Evolutionary conservation across 495 filamentous ascomycete genomes (phyloP).

Genomic region (Oleoguttula mirabilis): DNA sequence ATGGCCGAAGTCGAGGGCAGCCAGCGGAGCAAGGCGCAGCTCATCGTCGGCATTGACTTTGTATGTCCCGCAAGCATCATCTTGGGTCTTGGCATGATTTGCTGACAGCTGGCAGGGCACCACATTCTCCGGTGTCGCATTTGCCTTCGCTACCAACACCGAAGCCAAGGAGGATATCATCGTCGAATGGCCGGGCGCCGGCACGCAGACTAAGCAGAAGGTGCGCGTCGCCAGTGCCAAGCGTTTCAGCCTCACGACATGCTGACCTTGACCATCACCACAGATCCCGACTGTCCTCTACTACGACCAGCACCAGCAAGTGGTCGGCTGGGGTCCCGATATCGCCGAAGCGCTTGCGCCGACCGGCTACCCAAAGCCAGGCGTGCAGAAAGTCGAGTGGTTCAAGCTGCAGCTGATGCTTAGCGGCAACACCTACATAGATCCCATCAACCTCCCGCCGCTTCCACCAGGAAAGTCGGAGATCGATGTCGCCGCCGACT

Average conservation of each 20-base stretch:
- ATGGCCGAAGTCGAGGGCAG: slow-evolving; percentile 73
- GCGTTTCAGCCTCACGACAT: slow-evolving; percentile 1
- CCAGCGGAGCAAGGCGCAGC: slow-evolving; percentile 65
- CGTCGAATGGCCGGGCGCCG: slow-evolving; percentile 64
- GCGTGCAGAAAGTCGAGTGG: slow-evolving; percentile 69
- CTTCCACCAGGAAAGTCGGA: slow-evolving; percentile 66
- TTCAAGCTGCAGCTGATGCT: slow-evolving; percentile 71
- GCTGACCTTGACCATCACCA: background rate
- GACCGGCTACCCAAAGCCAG: slow-evolving; percentile 62
- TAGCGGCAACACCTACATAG: slow-evolving; percentile 67
- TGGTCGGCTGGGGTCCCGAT: slow-evolving; percentile 66
- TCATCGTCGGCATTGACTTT: slow-evolving; percentile 74
- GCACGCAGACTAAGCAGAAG: slow-evolving; percentile 67
- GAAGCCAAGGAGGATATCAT: slow-evolving; percentile 72
- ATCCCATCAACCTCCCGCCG: slow-evolving; percentile 65
- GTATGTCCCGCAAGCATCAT: slow-evolving; percentile 37
- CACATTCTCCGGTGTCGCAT: slow-evolving; percentile 64
- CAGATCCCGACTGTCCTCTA: slow-evolving; percentile 66
- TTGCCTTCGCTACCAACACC: slow-evolving; percentile 63
- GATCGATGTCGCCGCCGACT: slow-evolving; percentile 65
- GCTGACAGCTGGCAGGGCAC: slow-evolving; percentile 42
- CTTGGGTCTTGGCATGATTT: background rate
- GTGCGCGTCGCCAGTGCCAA: slow-evolving; percentile 28
- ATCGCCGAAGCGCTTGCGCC: slow-evolving; percentile 63
- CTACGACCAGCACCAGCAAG: slow-evolving; percentile 66